Evolutionary conservation across 2,329 filamentous ascomycete species (phyloP).

Genomic region (Verruconis gallopava): DNA sequence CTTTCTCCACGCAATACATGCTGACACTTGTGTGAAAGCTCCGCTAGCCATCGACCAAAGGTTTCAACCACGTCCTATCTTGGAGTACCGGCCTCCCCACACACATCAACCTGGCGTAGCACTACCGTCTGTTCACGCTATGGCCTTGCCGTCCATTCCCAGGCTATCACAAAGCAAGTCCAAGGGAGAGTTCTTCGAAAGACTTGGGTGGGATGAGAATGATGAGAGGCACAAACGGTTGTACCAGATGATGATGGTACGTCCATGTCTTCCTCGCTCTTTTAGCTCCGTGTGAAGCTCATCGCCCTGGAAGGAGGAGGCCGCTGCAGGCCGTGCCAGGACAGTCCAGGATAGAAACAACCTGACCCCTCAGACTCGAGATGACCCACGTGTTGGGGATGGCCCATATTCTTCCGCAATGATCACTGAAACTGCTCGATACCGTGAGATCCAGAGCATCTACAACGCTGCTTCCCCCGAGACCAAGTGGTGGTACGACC

Average conservation of each 20-base stretch:
- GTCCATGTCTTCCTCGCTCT: slow-evolving; percentile 6
- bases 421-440: slow-evolving; percentile 35
- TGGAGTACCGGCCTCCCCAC: not conserved
- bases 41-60: not conserved
- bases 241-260: slow-evolving; percentile 34
- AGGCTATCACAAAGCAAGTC: slow-evolving; percentile 28
- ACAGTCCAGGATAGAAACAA: slow-evolving; percentile 27
- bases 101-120: not conserved
- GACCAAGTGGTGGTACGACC: slow-evolving; percentile 29
- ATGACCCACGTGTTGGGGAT: slow-evolving; percentile 18
- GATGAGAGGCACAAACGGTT: slow-evolving; percentile 22
- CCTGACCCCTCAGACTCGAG: slow-evolving; percentile 25
- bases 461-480: slow-evolving; percentile 26
- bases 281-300: not conserved
- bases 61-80: not conserved
- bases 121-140: not conserved
- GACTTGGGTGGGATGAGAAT: slow-evolving; percentile 28
- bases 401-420: slow-evolving; percentile 34
- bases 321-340: slow-evolving; percentile 27
- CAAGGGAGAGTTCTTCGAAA: slow-evolving; percentile 30
- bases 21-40: not conserved
- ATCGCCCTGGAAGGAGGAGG: slow-evolving; percentile 27
- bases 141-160: not conserved
- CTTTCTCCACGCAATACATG: not conserved
- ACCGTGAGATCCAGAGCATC: slow-evolving; percentile 30